Evolutionary conservation across 345 rosid genomes (phyloP).

Genomic region (Populus deltoides): DNA sequence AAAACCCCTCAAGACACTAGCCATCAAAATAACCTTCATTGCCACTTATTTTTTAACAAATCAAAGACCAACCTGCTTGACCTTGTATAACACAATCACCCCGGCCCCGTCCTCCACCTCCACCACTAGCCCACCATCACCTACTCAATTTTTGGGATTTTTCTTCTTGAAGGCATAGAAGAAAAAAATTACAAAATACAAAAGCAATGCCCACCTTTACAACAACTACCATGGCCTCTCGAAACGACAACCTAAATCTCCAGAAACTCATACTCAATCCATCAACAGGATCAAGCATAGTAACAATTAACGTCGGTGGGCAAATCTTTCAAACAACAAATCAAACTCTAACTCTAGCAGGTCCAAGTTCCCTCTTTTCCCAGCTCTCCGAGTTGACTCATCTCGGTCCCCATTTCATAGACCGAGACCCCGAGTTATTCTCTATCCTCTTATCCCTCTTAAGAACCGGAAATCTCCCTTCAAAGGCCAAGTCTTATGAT

Average conservation of each 20-base stretch:
- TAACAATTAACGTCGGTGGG: conserved; percentile 72
- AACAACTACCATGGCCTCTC: neutral
- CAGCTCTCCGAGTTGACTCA: conserved; percentile 45
- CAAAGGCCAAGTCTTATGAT: conserved; percentile 59
- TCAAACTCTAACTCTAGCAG: conserved; percentile 65
- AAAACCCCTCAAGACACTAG: no score
- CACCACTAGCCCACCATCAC: neutral
- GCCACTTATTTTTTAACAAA: no score
- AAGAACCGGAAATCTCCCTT: conserved; percentile 74
- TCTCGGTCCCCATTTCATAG: conserved; percentile 48
- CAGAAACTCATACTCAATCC: neutral
- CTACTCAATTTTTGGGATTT: neutral
- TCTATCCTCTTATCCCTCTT: conserved; percentile 69
- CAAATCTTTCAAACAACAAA: conserved; percentile 77
- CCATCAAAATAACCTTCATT: no score
- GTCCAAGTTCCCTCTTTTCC: conserved; percentile 58
- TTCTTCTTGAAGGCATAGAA: neutral
- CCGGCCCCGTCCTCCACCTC: neutral
- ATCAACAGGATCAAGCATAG: conserved; percentile 2
- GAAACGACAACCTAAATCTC: neutral
- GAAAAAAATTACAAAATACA: neutral
- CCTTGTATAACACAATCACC: no score
- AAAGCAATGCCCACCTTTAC: conserved; percentile 16
- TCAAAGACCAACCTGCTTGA: no score
- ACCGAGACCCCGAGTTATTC: conserved; percentile 85